phyloP scores from a whole-genome alignment of 83 land plant species.

The Picea engelmannii region DNA sequence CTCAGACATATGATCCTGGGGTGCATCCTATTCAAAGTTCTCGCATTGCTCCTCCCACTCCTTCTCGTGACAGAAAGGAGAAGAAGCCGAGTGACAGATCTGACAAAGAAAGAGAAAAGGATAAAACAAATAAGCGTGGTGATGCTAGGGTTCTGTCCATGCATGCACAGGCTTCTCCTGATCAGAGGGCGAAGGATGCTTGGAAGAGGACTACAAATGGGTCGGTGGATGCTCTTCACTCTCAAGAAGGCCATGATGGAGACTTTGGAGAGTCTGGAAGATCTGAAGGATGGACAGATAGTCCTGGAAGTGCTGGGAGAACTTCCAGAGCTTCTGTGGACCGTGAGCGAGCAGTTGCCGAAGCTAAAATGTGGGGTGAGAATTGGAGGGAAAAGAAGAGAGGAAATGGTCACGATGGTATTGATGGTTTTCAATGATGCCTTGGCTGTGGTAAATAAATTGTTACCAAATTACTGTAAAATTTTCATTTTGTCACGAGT shows the following conservation, averaged over 20 bases:
- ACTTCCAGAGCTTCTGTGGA: conserved; percentile 22
- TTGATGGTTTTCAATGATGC: conserved; percentile 27
- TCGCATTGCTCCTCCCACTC: conserved; percentile 11
- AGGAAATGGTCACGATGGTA: conserved; percentile 43
- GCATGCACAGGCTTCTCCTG: conserved; percentile 46
- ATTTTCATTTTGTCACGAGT: background rate
- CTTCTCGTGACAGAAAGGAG: background rate
- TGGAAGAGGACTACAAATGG: conserved; percentile 17
- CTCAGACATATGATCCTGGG: conserved; percentile 16
- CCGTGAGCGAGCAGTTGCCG: conserved; percentile 75
- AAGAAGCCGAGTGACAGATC: background rate
- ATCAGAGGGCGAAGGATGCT: conserved; percentile 14
- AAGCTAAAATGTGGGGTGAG: conserved; percentile 87
- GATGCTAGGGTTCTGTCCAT: conserved; percentile 32
- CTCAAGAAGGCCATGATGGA: background rate
- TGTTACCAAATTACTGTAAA: background rate
- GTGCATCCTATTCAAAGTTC: conserved; percentile 13
- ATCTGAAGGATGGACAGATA: background rate
- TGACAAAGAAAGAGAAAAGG: conserved; percentile 22
- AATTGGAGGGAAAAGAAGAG: conserved; percentile 60
- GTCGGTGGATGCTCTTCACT: background rate
- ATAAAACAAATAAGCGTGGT: conserved; percentile 14
- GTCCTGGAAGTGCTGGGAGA: conserved; percentile 12
- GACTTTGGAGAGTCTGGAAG: background rate
- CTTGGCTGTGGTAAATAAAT: background rate